Conservation (phyloP, 345 rosid species). For the Arabidopsis thaliana region DNA sequence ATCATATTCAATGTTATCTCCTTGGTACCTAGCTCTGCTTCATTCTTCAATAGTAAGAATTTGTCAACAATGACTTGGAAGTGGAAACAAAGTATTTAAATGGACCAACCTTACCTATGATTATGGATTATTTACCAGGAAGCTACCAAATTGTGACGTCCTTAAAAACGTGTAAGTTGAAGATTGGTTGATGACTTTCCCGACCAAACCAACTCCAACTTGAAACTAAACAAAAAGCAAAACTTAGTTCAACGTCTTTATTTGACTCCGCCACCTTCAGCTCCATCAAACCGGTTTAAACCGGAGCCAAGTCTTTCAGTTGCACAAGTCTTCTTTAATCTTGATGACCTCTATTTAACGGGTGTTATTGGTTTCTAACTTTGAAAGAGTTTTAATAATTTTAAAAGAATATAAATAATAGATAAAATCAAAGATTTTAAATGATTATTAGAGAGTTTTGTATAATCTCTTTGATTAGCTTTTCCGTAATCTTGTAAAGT, state of each 20-base stretch:
- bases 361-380: too few relatives aligned
- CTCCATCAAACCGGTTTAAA: conserved; percentile 8
- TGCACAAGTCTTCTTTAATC: conserved; percentile 22
- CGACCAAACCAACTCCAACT: conserved; percentile 42
- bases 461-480: too few relatives aligned
- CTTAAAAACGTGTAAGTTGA: conserved; percentile 26
- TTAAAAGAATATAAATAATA: too few relatives aligned
- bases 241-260: conserved; percentile 40
- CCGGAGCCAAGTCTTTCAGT: conserved; percentile 22
- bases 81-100: background rate
- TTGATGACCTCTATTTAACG: conserved; percentile 13
- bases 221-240: background rate
- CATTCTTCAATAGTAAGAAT: background rate
- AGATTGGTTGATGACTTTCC: conserved; percentile 30
- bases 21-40: background rate
- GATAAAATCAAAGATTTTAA: too few relatives aligned
- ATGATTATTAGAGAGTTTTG: too few relatives aligned
- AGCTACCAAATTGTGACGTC: conserved; percentile 16
- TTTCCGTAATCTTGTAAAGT: too few relatives aligned
- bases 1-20: background rate
- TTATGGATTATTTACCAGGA: background rate
- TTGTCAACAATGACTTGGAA: background rate
- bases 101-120: background rate
- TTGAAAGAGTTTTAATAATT: too few relatives aligned
- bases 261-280: conserved; percentile 26